phyloP scores from a whole-genome alignment of 371 early-diverging fungal genomes.

The Lichtheimia ornata region DNA sequence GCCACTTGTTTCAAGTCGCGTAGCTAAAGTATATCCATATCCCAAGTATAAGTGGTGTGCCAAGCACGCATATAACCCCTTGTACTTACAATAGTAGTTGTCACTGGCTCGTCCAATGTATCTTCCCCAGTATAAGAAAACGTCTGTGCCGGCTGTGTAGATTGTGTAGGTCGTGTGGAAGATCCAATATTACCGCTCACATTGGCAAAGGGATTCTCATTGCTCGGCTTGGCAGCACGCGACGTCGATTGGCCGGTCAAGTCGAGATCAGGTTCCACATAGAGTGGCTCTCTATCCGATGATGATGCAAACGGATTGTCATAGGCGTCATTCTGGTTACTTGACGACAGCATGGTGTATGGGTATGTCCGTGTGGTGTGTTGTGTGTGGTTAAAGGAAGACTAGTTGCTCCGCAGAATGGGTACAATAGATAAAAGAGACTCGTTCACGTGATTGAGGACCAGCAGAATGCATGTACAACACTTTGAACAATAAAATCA shows the following conservation, averaged over 20 bases:
- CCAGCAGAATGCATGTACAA: no score
- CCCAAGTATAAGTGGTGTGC: no score
- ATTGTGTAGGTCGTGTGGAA: constrained; percentile 5
- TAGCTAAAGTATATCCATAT: constrained; percentile 50
- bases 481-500: no score
- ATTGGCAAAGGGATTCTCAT: constrained; percentile 20
- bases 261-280: constrained; percentile 34
- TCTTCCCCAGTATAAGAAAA: constrained; percentile 43
- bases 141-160: neutral
- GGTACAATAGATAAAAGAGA: no score
- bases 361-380: no score
- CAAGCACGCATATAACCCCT: neutral
- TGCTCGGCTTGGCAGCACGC: constrained; percentile 12
- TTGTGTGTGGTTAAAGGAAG: no score
- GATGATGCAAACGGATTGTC: constrained; percentile 23
- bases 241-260: constrained; percentile 28
- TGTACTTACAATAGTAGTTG: constrained; percentile 69
- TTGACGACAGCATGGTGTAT: constrained; percentile 18
- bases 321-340: constrained; percentile 15
- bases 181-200: constrained; percentile 29
- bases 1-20: constrained; percentile 78
- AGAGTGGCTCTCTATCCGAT: constrained; percentile 11
- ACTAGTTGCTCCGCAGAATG: no score
- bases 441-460: no score
- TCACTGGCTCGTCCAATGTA: constrained; percentile 94